Percentiles rank a stretch among this genome's conserved stretches.
Conservation (phyloP, 495 filamentous ascomycete species). For the Penicillium odoratum region DNA sequence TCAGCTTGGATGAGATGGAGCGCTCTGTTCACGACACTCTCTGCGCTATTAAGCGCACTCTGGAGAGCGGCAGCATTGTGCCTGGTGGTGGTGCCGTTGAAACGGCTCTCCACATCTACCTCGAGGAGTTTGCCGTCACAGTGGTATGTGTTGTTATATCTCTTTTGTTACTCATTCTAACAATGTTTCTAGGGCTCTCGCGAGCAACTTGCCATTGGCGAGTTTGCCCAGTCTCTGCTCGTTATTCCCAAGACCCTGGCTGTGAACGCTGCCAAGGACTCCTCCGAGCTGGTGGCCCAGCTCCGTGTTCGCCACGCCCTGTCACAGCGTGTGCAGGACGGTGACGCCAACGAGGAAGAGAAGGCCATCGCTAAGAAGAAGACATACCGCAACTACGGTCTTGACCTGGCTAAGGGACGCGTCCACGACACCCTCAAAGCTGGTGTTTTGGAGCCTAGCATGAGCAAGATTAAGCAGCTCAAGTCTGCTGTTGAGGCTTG, state of each 20-base stretch:
- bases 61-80: constrained; percentile 96
- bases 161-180: constrained; percentile 14
- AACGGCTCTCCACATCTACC: constrained; percentile 98
- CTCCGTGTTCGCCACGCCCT: constrained; percentile 93
- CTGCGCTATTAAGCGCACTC: constrained; percentile 92
- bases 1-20: constrained; percentile 98
- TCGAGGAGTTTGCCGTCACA: constrained; percentile 98
- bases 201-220: constrained; percentile 96
- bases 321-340: constrained; percentile 84
- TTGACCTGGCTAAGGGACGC: constrained; percentile 86
- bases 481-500: constrained; percentile 99
- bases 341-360: constrained; percentile 78
- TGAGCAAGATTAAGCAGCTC: constrained; percentile 97
- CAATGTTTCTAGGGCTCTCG: constrained; percentile 67
- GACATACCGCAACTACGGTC: constrained; percentile 96
- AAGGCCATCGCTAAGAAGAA: constrained; percentile 88
- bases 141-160: constrained; percentile 57
- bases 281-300: constrained; percentile 90
- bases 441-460: constrained; percentile 92
- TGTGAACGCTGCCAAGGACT: constrained; percentile 95
- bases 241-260: constrained; percentile 95
- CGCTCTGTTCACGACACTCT: constrained; percentile 95
- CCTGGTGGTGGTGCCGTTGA: constrained; percentile 96
- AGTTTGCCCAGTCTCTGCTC: constrained; percentile 93
- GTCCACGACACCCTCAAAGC: constrained; percentile 93